Evolutionary conservation across 2,329 filamentous ascomycete species (phyloP), one percentile per base, ranked within the genome.

Genomic region (Clonostachys solani): DNA sequence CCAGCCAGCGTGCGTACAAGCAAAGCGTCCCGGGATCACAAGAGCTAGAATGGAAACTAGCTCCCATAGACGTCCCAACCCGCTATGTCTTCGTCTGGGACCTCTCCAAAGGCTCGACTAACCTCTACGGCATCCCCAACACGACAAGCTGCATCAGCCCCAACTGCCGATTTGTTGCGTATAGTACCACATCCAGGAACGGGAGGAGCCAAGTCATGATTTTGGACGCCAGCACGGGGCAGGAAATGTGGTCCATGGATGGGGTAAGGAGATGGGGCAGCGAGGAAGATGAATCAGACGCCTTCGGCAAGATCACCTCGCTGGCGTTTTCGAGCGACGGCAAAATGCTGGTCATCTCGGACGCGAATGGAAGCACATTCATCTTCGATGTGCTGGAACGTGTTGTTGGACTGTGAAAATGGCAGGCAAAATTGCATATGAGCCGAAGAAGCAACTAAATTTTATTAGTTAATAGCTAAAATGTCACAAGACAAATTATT

Each of bases 21-120:
- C 51, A 50, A 1, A 33, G 44, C 3, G 23, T 29, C 8, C 23
- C 23, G 8, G 23, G 23, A 29, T 29, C 23, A 29, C 23, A 29
- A 8, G 23, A 29, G 23, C 8, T 29, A 29, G 61, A 60, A 4
- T 69, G 56, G 50, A 67, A 67, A 44, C 59, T 71, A 2, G 55
- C 55, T 2, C 63, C 63, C 2, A 59, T 61, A 0, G 18, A 53
- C 2, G 66, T 70, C 5, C 54, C 59, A 2, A 57, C 56, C 46
- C 60, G 66, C 1, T 58, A 64, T 36, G 65, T 71, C 5, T 54
- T 71, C 7, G 61, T 70, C 13, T 71, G 68, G 68, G 67, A 71
- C 46, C 64, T 71, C 6, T 51, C 60, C 1, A 62, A 59, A 5
- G 63, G 61, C 48, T 64, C 61, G 13, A 69, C 67, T 0, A 55